Evolutionary conservation across 345 rosid species (phyloP).

Genomic region (Hibiscus trionum): DNA sequence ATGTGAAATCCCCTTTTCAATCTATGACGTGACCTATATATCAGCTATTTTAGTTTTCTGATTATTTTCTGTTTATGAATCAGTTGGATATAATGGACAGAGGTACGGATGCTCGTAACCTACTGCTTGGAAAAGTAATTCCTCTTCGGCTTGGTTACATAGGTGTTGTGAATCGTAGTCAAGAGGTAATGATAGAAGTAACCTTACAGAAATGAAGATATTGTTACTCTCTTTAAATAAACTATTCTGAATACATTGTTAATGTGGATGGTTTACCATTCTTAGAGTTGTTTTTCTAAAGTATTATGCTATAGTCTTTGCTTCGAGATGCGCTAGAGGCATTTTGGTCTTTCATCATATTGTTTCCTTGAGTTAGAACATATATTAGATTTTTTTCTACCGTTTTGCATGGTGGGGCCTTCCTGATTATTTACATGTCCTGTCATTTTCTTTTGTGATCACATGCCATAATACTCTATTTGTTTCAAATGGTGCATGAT

Average conservation of each 20-base stretch:
- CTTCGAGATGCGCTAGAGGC: background rate
- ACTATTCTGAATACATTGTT: background rate
- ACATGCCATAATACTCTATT: background rate
- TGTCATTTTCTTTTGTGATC: background rate
- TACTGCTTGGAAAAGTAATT: slow-evolving; percentile 81
- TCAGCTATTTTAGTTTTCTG: slow-evolving; percentile 14
- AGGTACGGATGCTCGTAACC: slow-evolving; percentile 93
- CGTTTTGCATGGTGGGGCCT: background rate
- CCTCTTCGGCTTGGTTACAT: slow-evolving; percentile 89
- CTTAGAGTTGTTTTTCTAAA: background rate
- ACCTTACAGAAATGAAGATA: background rate
- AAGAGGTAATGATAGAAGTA: slow-evolving; percentile 50
- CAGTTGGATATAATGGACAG: slow-evolving; percentile 99
- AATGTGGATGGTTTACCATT: background rate
- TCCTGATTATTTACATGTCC: background rate
- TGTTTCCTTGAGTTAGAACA: background rate
- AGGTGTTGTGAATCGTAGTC: slow-evolving; percentile 92
- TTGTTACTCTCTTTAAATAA: background rate
- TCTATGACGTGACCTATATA: background rate
- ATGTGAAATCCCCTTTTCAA: background rate
- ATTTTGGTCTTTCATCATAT: background rate
- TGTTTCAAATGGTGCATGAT: background rate
- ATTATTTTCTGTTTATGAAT: slow-evolving; percentile 20
- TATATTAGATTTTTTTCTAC: background rate
- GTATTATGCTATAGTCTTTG: background rate